Conservation (phyloP, 78 protist species). For the Polysphondylium violaceum region DNA sequence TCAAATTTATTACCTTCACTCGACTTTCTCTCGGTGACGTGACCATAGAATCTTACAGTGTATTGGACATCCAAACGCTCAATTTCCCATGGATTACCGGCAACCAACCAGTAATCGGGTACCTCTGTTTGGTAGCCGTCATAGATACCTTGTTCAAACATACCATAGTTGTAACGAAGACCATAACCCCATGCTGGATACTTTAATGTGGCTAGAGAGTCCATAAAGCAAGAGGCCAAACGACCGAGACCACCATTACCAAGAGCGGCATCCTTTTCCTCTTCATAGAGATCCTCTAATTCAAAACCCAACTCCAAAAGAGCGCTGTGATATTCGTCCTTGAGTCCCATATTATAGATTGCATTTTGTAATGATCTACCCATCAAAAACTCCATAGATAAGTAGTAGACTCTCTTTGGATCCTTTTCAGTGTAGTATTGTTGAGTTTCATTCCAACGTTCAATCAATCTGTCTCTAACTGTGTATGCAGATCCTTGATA, state of each 20-base stretch:
- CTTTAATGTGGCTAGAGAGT: slow-evolving; percentile 94
- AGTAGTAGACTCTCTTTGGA: slow-evolving; percentile 93
- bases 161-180: slow-evolving; percentile 95
- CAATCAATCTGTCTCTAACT: slow-evolving; percentile 88
- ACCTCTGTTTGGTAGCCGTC: slow-evolving; percentile 93
- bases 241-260: slow-evolving; percentile 99
- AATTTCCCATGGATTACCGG: slow-evolving; percentile 96
- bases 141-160: slow-evolving; percentile 95
- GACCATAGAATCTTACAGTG: slow-evolving; percentile 88
- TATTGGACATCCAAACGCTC: slow-evolving; percentile 87
- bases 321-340: slow-evolving; percentile 83
- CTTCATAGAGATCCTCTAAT: slow-evolving; percentile 87
- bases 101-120: slow-evolving; percentile 94
- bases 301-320: slow-evolving; percentile 79
- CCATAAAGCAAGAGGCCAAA: slow-evolving; percentile 95
- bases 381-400: slow-evolving; percentile 94
- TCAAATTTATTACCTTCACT: slow-evolving; percentile 30
- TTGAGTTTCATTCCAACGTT: slow-evolving; percentile 87
- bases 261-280: slow-evolving; percentile 97
- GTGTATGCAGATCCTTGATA: slow-evolving; percentile 89
- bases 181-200: slow-evolving; percentile 95
- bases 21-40: slow-evolving; percentile 43
- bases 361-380: slow-evolving; percentile 94
- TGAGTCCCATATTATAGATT: slow-evolving; percentile 86
- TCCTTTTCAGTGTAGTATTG: slow-evolving; percentile 70